Evolutionary conservation across 2,329 filamentous ascomycete genomes (phyloP), one percentile per base, ranked within the genome.

Genomic region (Peltaster fructicola): DNA sequence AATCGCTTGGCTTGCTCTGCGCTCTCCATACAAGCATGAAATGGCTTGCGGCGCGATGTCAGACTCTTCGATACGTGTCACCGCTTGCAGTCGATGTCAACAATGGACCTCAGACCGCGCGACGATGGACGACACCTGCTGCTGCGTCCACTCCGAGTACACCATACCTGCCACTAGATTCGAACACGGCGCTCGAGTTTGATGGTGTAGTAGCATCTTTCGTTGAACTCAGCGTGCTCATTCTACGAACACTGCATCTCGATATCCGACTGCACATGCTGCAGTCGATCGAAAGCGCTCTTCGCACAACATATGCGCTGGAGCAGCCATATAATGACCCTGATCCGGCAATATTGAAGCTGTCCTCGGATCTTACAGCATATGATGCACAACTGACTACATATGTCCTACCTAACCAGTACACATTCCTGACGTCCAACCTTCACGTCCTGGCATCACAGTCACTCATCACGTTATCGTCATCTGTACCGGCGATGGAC

Each of bases 1-100:
- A 95, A 47, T 77, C 73, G 4, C 74, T 95, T 14, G 70, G 75
- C 20, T 76, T 76, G 4, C 57, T 98, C 4, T 93, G 84, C 39
- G 65, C 93, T 18, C 59, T 98, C 17, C 90, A 92, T 50, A 93
- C 84, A 24, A 93, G 84, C 56, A 91, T 95, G 81, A 88, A 90
- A 59, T 98, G 88, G 88, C 68, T 98, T 17, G 73, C 78, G 11
- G 74, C 74, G 38, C 88, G 85, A 53, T 71, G 91, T 20, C 58
- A 64, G n/a, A 63, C 78, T 29, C 61, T 98, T 26, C 69, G 88
- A 20, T 73, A 85, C 43, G 81, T 93, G 41, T 85, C 79, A 11
- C 61, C 65, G 25, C 70, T 75, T 32, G 70, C 78, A 22, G 66
- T 68, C 17, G 70, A 81, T 48, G 65, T 70, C 20, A 61, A 48